Conservation (phyloP, 139 green algal genomes). For the Chlamydomonas incerta region DNA sequence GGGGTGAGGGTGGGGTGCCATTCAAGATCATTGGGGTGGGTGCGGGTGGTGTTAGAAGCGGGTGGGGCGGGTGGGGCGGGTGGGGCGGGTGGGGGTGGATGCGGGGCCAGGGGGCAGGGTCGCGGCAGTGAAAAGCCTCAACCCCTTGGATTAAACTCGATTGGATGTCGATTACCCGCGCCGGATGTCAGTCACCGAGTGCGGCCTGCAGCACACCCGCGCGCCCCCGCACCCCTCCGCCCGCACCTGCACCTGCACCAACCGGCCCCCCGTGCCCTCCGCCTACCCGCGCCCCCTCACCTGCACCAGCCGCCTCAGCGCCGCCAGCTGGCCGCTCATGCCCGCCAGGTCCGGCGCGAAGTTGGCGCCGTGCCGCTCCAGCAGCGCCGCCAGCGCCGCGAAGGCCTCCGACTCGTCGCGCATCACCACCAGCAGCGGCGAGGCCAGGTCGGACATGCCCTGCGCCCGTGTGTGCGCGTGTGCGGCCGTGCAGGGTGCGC, state of each 20-base stretch:
- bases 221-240: neutral
- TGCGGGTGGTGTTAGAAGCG: too few species aligned
- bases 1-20: neutral
- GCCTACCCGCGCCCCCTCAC: conserved; percentile 27
- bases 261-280: neutral
- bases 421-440: conserved; percentile 83
- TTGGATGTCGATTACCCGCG: too few species aligned
- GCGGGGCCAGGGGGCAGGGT: too few species aligned
- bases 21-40: too few species aligned
- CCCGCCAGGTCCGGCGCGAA: conserved; percentile 80
- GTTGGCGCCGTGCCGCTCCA: conserved; percentile 83
- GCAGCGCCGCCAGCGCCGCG: conserved; percentile 85
- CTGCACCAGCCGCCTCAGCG: conserved; percentile 78
- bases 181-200: too few species aligned
- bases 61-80: too few species aligned
- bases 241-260: neutral
- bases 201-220: too few species aligned
- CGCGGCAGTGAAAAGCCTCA: too few species aligned
- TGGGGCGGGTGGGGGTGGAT: too few species aligned
- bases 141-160: too few species aligned
- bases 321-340: conserved; percentile 89
- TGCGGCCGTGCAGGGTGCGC: neutral
- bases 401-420: conserved; percentile 61
- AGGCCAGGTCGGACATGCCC: conserved; percentile 88
- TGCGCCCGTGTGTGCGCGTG: conserved; percentile 20